Conservation (phyloP, 805 yeast species). For the Teunomyces lycoperdinae region DNA sequence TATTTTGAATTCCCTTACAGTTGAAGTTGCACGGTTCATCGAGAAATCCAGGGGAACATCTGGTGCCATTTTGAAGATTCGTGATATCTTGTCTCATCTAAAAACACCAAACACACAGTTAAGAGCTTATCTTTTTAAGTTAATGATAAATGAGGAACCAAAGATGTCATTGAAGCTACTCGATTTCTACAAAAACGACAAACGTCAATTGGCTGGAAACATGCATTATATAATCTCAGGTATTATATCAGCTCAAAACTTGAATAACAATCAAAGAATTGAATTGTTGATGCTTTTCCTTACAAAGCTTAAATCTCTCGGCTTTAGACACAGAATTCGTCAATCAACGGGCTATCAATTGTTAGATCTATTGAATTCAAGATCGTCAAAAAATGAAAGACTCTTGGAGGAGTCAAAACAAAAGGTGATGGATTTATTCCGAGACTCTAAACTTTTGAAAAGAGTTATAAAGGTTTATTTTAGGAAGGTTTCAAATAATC, state of each 20-base stretch:
- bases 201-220: conserved; percentile 19
- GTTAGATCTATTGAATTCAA: background rate
- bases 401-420: background rate
- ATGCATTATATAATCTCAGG: conserved; percentile 21
- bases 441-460: background rate
- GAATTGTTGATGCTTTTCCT: conserved; percentile 17
- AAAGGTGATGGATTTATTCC: conserved; percentile 5
- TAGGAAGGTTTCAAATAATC: background rate
- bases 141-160: conserved; percentile 28
- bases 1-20: conserved; percentile 16
- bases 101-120: conserved; percentile 10
- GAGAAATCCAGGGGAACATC: conserved; percentile 7
- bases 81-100: conserved; percentile 17
- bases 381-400: background rate
- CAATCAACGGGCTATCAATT: conserved; percentile 14
- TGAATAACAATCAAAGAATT: conserved; percentile 17
- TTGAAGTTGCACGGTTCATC: conserved; percentile 19
- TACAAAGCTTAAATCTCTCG: conserved; percentile 13
- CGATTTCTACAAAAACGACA: conserved; percentile 17
- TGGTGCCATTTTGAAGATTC: conserved; percentile 16
- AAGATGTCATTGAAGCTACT: conserved; percentile 22
- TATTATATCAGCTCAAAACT: conserved; percentile 18
- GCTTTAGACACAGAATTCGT: conserved; percentile 17
- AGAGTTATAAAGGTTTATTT: conserved; percentile 4
- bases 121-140: conserved; percentile 19